Evolutionary conservation across 345 rosid species (phyloP).

Genomic region (Diplotaxis tenuifolia): DNA sequence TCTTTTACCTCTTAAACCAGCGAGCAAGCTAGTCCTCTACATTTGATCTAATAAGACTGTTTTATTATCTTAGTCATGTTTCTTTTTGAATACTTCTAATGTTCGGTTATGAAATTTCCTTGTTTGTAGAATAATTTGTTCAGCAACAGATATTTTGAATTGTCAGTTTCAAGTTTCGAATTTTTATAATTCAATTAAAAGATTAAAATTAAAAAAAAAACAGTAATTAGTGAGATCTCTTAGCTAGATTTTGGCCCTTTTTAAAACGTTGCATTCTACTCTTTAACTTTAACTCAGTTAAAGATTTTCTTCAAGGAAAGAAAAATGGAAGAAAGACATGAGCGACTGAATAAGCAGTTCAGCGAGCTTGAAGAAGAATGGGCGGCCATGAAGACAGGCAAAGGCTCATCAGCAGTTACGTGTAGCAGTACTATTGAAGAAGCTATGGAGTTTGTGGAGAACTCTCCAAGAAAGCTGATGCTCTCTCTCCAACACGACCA

Average conservation of each 20-base stretch:
- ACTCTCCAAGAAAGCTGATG: slow-evolving; percentile 53
- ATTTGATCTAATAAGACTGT: neutral
- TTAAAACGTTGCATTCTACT: neutral
- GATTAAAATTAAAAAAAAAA: neutral
- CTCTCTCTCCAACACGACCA: slow-evolving; percentile 43
- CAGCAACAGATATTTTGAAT: slow-evolving; percentile 13
- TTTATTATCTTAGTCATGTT: neutral
- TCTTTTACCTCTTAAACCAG: slow-evolving; percentile 28
- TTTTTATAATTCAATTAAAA: neutral
- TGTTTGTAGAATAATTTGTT: slow-evolving; percentile 1
- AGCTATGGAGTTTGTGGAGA: slow-evolving; percentile 34
- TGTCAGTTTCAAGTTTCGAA: slow-evolving; percentile 19
- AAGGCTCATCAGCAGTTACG: slow-evolving; percentile 30
- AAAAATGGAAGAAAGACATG: slow-evolving; percentile 25
- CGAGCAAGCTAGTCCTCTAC: neutral
- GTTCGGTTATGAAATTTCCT: slow-evolving; percentile 30
- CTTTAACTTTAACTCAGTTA: neutral
- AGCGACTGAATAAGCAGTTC: slow-evolving; percentile 30
- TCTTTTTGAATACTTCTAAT: neutral
- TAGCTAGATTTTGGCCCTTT: neutral
- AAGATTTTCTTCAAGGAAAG: neutral
- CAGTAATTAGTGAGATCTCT: neutral
- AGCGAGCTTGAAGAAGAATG: slow-evolving; percentile 42
- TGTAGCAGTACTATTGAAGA: slow-evolving; percentile 25
- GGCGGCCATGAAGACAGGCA: slow-evolving; percentile 40